Percentiles rank a stretch among this genome's conserved stretches.
Conservation (phyloP, 306 rosid genomes). For the Begonia peltatifolia region DNA sequence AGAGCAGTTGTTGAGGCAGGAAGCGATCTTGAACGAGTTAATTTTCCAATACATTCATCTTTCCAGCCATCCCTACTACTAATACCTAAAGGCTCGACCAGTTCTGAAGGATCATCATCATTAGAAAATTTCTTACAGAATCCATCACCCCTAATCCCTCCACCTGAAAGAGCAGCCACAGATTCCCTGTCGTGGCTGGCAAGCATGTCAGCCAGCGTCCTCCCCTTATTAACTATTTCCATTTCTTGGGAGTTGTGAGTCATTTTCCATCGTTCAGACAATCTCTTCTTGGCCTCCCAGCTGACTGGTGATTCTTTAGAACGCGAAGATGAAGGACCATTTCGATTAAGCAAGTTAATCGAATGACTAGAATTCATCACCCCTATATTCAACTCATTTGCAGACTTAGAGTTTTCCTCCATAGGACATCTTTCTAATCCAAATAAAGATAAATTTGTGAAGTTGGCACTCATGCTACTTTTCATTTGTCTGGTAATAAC, state of each 20-base stretch:
- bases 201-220: slow-evolving; percentile 95
- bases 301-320: slow-evolving; percentile 56
- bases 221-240: slow-evolving; percentile 43
- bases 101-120: slow-evolving; percentile 26
- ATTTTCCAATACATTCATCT: slow-evolving; percentile 36
- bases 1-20: slow-evolving; percentile 62
- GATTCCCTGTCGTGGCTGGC: slow-evolving; percentile 52
- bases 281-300: slow-evolving; percentile 90
- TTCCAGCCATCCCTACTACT: slow-evolving; percentile 99
- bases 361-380: slow-evolving; percentile 28
- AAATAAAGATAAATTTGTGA: slow-evolving; percentile 27
- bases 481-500: slow-evolving; percentile 69
- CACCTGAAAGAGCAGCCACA: slow-evolving; percentile 18
- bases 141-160: slow-evolving; percentile 22
- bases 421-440: slow-evolving; percentile 46
- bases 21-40: slow-evolving; percentile 79
- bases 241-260: slow-evolving; percentile 45
- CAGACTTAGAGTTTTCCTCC: slow-evolving; percentile 49
- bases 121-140: slow-evolving; percentile 21
- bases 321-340: slow-evolving; percentile 35
- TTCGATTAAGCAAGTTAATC: slow-evolving; percentile 20
- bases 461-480: slow-evolving; percentile 24
- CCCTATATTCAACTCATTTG: slow-evolving; percentile 34
- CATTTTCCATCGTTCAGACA: slow-evolving; percentile 82
- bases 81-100: slow-evolving; percentile 72